Base-by-base conservation (phyloP, 345 rosid species). In the Pelargonium nanum region DNA sequence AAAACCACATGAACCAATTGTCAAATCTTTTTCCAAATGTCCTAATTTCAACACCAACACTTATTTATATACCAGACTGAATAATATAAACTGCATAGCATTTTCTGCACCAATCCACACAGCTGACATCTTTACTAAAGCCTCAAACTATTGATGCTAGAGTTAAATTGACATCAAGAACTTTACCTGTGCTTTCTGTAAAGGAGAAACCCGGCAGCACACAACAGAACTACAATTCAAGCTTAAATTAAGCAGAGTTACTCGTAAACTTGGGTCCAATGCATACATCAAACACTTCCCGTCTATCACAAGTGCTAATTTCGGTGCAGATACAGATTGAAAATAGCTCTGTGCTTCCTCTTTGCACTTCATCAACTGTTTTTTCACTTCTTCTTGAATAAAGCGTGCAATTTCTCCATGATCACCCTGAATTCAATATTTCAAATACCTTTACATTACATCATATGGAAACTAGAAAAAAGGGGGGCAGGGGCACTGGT, bases 281-380 rank as follows among this genome's bases (percentile, higher is more conserved):
- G 97, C 99, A 70, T 90, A 79, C 96, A 86, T 93, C 72, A 93
- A 79, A 77, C 97, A 93, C 81, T 93, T 93, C 55, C 99, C 99
- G 69, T 93, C 99, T 22, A 93, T 93, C 56, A 90, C 72, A 60
- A 93, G 96, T 19, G 95, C 80, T 26, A 93, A 59, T 77, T 93
- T 93, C 67, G 96, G 95, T 74, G 85, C 90, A 72, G 87, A 70
- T 48, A 64, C 74, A 22, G 81, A 71, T 68, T 26, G 64, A 69
- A 88, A 69, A 77, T 57, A 72, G 56, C 77, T 80, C 28, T 82
- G 96, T 59, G 89, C 96, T 80, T 93, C 97, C 54, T 86, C 93
- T 62, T 87, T 85, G 75, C 89, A 85, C 70, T 75, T 86, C 57
- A 73, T 82, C 70, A 93, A 83, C 71, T 80, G 82, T 66, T 30